phyloP scores from a whole-genome alignment of 768 basidiomycete genomes.

The Dacryopinax primogenitus region DNA sequence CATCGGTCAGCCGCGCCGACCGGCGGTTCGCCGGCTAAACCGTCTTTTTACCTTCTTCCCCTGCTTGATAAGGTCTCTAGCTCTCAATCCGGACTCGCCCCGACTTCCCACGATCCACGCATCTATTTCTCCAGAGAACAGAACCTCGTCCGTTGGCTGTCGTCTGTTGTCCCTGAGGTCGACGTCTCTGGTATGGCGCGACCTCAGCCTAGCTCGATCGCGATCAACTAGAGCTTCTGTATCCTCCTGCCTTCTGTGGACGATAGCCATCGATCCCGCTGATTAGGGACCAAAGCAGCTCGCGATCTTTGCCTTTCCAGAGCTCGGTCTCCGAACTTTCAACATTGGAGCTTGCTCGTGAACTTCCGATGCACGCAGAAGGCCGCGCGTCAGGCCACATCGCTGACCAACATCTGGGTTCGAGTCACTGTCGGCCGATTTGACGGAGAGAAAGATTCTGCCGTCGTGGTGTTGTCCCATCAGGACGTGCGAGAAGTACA shows the following conservation, averaged over 20 bases:
- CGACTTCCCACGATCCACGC: too few species aligned
- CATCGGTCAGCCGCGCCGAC: neutral
- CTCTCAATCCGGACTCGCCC: too few species aligned
- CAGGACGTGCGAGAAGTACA: neutral
- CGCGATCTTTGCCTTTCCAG: neutral
- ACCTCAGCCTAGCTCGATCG: neutral
- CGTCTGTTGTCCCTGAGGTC: neutral
- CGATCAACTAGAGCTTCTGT: neutral
- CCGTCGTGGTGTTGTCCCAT: neutral
- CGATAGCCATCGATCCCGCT: neutral
- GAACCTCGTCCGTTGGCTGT: neutral
- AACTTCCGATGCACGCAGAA: neutral
- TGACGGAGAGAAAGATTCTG: neutral
- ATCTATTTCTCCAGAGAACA: too few species aligned
- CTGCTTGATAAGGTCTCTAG: neutral
- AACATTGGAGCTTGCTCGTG: neutral
- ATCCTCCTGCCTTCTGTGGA: neutral
- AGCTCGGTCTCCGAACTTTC: constrained; percentile 6
- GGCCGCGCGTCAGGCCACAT: neutral
- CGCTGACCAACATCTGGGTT: neutral
- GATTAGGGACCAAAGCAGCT: neutral
- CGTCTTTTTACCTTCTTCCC: neutral
- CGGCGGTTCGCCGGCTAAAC: neutral
- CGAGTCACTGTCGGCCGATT: neutral
- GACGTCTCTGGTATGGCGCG: neutral